These are phyloP conservation scores for Clausena lansium DNA, from an alignment of 345 rosid species.

Conservation along the genomic window DNA sequence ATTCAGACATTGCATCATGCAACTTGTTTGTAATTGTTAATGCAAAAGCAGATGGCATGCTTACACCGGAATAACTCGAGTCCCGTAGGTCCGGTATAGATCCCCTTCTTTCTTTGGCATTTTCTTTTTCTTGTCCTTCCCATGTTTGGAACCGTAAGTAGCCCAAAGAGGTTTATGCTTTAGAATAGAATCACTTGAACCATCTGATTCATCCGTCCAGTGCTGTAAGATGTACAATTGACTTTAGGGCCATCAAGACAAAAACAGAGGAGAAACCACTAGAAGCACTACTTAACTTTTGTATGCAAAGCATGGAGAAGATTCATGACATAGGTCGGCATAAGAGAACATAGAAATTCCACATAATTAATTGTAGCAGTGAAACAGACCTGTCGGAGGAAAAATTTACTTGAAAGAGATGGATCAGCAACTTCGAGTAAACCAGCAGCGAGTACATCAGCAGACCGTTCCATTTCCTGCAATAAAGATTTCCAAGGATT, in stretches of 20 bases:
- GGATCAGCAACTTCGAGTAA: conserved; percentile 95
- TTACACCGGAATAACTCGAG: conserved; percentile 99
- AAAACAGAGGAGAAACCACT: conserved; percentile 5
- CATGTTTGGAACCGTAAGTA: conserved; percentile 47
- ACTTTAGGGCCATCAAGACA: conserved; percentile 16
- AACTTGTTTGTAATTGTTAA: not conserved
- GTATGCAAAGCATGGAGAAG: not conserved
- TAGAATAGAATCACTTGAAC: conserved; percentile 70
- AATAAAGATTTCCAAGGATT: conserved; percentile 18
- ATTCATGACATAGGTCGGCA: not conserved
- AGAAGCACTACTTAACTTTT: not conserved
- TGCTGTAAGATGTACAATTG: conserved; percentile 45
- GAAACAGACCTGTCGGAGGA: conserved; percentile 79
- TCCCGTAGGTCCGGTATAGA: conserved; percentile 84
- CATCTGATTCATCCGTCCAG: conserved; percentile 79
- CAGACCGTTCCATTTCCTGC: conserved; percentile 97
- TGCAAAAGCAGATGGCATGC: conserved; percentile 22
- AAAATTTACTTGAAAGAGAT: conserved; percentile 85
- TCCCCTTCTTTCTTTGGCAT: conserved; percentile 64
- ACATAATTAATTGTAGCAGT: conserved; percentile 1
- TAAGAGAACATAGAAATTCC: conserved; percentile 8
- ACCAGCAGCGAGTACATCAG: conserved; percentile 98
- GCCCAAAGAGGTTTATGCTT: conserved; percentile 98
- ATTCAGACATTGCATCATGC: not conserved
- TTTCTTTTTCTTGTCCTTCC: conserved; percentile 62